A percentile compares a stretch with the other conserved stretches of the same genome.
These are phyloP conservation scores for Trifolium fragiferum DNA, from an alignment of 306 rosid genomes.

Conservation along the genomic window DNA sequence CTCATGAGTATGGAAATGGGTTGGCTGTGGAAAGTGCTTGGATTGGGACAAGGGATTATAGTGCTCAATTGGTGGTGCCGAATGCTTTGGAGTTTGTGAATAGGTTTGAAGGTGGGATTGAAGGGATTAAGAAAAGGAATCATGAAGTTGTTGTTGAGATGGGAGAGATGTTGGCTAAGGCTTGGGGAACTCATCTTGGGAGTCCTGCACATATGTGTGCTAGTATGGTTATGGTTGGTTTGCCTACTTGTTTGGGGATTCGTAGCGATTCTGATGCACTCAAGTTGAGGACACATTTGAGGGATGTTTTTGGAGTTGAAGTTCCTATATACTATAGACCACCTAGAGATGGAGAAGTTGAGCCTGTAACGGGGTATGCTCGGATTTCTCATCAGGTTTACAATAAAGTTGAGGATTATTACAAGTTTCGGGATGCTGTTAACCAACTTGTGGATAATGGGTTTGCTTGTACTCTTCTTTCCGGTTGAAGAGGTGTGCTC, in stretches of 20 bases:
- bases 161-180: conserved; percentile 80
- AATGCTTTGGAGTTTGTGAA: conserved; percentile 69
- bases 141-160: conserved; percentile 84
- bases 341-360: conserved; percentile 64
- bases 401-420: conserved; percentile 81
- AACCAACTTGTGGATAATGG: conserved; percentile 66
- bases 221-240: conserved; percentile 91
- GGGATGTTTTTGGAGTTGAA: conserved; percentile 81
- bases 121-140: conserved; percentile 89
- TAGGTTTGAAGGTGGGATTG: conserved; percentile 88
- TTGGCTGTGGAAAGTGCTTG: conserved; percentile 93
- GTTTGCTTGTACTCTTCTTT: conserved; percentile 69
- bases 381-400: conserved; percentile 93
- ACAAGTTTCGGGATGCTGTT: conserved; percentile 77
- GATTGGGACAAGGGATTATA: conserved; percentile 97
- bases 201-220: conserved; percentile 83
- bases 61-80: conserved; percentile 89
- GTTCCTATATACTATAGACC: conserved; percentile 79
- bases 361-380: conserved; percentile 75
- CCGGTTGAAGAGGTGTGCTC: conserved; percentile 64
- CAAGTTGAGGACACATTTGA: conserved; percentile 68
- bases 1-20: conserved; percentile 96
- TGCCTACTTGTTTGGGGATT: conserved; percentile 80
- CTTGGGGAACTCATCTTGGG: conserved; percentile 91
- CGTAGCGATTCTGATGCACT: conserved; percentile 64